phyloP scores from a whole-genome alignment of 108 stramenopile genomes.

The Parmales sp. region DNA sequence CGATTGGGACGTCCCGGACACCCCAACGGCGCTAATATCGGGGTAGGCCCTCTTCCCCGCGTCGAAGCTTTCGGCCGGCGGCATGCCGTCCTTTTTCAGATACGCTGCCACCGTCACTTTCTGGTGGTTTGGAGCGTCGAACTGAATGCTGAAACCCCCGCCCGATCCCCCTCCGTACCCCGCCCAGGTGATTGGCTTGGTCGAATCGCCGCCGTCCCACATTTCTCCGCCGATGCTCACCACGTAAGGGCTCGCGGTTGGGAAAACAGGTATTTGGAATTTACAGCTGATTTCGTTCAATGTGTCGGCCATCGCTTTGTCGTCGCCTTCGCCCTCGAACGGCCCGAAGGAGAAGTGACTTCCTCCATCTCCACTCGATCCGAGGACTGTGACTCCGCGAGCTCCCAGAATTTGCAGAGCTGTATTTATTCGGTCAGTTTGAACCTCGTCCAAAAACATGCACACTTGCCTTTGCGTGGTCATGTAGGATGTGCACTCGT shows the following conservation, averaged over 20 bases:
- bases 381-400: background rate
- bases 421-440: background rate
- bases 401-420: constrained; percentile 2
- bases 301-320: background rate
- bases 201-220: background rate
- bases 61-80: background rate
- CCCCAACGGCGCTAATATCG: background rate
- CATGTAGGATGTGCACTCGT: background rate
- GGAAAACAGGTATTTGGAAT: background rate
- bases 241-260: constrained; percentile 1
- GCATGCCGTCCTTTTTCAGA: background rate
- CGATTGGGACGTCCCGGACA: background rate
- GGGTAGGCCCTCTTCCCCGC: background rate
- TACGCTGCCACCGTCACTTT: background rate
- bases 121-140: background rate
- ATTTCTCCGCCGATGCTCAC: constrained; percentile 9
- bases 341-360: background rate
- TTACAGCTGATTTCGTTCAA: background rate
- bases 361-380: background rate
- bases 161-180: background rate
- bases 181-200: background rate
- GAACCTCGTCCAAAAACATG: background rate
- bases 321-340: background rate
- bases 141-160: background rate
- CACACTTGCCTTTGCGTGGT: constrained; percentile 3